Conservation (phyloP, 1,284 basidiomycete genomes). For the Amylostereum areolatum region DNA sequence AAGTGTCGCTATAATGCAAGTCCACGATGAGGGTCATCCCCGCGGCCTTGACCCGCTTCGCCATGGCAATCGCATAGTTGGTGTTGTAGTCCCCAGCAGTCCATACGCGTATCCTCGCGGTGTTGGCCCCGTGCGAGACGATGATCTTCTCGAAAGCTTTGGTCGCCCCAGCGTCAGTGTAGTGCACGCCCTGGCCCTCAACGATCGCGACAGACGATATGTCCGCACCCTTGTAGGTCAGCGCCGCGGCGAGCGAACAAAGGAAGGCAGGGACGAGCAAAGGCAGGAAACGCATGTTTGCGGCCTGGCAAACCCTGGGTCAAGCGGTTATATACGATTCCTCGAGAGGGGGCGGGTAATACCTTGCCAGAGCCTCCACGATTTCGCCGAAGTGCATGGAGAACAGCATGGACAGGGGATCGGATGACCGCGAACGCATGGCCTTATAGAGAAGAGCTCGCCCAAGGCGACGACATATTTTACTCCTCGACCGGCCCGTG, state of each 20-base stretch:
- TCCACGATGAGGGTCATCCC: constrained; percentile 55
- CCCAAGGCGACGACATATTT: no score
- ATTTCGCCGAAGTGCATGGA: background rate
- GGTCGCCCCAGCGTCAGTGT: constrained; percentile 38
- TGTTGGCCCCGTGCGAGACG: constrained; percentile 45
- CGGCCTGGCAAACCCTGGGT: background rate
- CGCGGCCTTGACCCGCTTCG: constrained; percentile 48
- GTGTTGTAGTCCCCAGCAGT: constrained; percentile 52
- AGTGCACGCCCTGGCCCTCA: constrained; percentile 43
- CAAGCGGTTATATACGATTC: no score
- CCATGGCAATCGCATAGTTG: constrained; percentile 47
- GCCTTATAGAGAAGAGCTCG: no score
- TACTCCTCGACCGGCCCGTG: no score
- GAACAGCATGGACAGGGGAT: background rate
- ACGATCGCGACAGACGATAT: constrained; percentile 52
- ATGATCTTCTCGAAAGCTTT: constrained; percentile 50
- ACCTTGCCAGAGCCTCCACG: no score
- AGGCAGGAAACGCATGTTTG: background rate
- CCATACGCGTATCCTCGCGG: constrained; percentile 58
- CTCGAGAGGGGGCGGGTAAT: no score
- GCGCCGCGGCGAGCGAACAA: constrained; percentile 18
- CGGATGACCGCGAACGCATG: background rate
- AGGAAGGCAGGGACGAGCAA: background rate
- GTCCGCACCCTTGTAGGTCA: constrained; percentile 53
- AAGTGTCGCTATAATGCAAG: constrained; percentile 61